Conservation (phyloP, 345 rosid genomes). For the Eucalyptus cloeziana region DNA sequence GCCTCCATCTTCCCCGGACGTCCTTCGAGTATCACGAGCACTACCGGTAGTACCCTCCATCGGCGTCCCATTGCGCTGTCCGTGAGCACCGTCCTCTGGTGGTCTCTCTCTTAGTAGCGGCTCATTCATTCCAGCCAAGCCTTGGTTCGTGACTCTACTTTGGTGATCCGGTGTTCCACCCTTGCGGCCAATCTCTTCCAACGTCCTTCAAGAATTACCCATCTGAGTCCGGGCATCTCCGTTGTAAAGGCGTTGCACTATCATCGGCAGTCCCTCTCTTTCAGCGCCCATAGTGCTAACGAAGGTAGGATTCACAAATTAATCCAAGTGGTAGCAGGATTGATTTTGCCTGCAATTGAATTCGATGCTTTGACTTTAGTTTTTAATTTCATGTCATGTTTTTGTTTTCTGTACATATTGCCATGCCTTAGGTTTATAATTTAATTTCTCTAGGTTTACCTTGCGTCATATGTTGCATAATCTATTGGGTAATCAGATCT, state of each 20-base stretch:
- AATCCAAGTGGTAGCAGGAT: neutral
- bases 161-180: neutral
- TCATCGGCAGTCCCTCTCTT: neutral
- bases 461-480: neutral
- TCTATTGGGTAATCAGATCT: neutral
- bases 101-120: neutral
- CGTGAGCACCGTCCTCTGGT: neutral
- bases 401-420: neutral
- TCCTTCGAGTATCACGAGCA: neutral
- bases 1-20: neutral
- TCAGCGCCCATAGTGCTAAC: neutral
- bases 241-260: neutral
- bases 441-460: neutral
- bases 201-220: neutral
- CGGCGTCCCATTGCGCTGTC: neutral
- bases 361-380: neutral
- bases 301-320: neutral
- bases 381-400: neutral
- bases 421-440: neutral
- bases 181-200: neutral
- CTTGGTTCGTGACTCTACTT: neutral
- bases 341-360: neutral
- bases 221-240: neutral
- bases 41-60: neutral
- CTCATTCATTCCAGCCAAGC: neutral